Evolutionary conservation across 2,329 filamentous ascomycete species (phyloP).

Genomic region (Alternaria postmessia): DNA sequence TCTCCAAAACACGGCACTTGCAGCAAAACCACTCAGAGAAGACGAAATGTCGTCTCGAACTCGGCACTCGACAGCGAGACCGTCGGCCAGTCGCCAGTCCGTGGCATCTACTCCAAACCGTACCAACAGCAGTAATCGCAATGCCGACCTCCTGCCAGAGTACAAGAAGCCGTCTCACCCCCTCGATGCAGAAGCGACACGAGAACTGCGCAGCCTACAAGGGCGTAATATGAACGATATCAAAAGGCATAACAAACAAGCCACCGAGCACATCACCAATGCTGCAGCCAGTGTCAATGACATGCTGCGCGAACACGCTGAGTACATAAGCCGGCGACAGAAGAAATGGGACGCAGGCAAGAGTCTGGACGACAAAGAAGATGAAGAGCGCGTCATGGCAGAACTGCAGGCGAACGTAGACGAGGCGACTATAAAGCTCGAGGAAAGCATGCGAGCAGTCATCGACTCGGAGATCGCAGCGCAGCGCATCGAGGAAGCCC

Average conservation of each 20-base stretch:
- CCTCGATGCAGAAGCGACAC: conserved; percentile 58
- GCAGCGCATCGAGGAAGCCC: conserved; percentile 53
- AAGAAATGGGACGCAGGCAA: conserved; percentile 48
- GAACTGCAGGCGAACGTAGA: conserved; percentile 57
- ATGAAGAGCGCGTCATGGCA: conserved; percentile 51
- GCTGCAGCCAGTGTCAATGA: conserved; percentile 66
- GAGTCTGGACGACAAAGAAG: conserved; percentile 49
- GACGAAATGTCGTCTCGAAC: conserved; percentile 35
- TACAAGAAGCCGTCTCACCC: conserved; percentile 64
- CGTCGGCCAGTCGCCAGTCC: conserved; percentile 24
- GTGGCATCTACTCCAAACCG: conserved; percentile 3
- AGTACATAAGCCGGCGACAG: conserved; percentile 47
- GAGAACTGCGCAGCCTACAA: conserved; percentile 56
- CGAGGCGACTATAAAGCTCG: conserved; percentile 62
- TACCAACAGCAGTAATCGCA: conserved; percentile 11
- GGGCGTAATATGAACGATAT: conserved; percentile 55
- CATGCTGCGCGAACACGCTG: conserved; percentile 53
- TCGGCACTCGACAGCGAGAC: conserved; percentile 20
- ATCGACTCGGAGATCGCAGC: conserved; percentile 65
- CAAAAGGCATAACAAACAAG: conserved; percentile 58
- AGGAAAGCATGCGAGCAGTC: conserved; percentile 64
- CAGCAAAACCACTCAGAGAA: not conserved
- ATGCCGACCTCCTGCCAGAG: conserved; percentile 50
- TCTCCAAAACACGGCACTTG: not conserved
- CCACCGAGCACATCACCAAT: conserved; percentile 57